phyloP scores from a whole-genome alignment of 805 yeast genomes.

The Yamadazyma ubonensis region DNA sequence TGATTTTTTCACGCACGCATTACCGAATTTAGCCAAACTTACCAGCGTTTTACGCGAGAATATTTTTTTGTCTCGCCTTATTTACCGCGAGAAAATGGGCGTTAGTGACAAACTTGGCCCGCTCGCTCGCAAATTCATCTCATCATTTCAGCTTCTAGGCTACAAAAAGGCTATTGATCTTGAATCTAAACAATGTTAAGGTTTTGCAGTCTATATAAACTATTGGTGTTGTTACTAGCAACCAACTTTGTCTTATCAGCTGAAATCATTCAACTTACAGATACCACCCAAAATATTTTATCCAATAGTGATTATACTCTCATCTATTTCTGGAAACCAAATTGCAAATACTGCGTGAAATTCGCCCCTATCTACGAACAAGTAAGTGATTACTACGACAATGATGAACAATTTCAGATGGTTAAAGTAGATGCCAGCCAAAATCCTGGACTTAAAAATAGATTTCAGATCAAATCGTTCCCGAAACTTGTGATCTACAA shows the following conservation, averaged over 20 bases:
- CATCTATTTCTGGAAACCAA: constrained; percentile 47
- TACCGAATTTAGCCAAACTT: background rate
- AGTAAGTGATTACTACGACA: constrained; percentile 41
- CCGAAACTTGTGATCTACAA: constrained; percentile 52
- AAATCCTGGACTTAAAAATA: constrained; percentile 31
- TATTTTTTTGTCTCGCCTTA: too few relatives aligned
- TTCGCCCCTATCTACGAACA: constrained; percentile 37
- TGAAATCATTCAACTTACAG: constrained; percentile 12
- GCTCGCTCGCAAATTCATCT: too few relatives aligned
- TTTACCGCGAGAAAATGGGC: too few relatives aligned
- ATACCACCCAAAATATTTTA: constrained; percentile 15
- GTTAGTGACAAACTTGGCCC: too few relatives aligned
- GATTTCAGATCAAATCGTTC: constrained; percentile 43
- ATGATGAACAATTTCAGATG: constrained; percentile 35
- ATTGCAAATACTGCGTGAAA: constrained; percentile 32
- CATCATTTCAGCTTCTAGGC: too few relatives aligned
- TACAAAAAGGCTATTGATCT: background rate
- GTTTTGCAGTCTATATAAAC: background rate
- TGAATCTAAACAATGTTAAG: background rate
- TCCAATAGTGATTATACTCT: constrained; percentile 33
- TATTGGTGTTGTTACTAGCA: background rate
- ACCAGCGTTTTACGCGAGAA: too few relatives aligned
- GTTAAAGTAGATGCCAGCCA: constrained; percentile 29
- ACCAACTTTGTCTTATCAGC: background rate
- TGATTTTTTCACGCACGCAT: background rate